A percentile compares a stretch with the other conserved stretches of the same genome.
Conservation (phyloP, 208 protist genomes). For the Trypanosomatidae sp. region DNA sequence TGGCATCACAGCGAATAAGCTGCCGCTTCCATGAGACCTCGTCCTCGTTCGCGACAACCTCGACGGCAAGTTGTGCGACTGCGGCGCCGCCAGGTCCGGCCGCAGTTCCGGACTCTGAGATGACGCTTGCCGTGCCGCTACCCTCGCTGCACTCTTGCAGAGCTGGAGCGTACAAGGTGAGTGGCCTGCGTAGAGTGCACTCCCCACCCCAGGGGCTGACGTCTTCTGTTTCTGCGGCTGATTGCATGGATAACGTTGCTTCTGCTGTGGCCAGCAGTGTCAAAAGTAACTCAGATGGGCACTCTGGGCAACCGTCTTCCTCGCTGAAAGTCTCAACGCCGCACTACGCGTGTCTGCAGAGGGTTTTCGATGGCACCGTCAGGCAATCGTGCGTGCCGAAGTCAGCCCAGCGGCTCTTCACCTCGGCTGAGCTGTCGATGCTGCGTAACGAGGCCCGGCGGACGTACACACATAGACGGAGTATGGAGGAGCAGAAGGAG, state of each 20-base stretch:
- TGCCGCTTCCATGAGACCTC: background rate
- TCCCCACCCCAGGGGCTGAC: background rate
- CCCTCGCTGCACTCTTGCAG: background rate
- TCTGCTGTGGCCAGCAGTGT: background rate
- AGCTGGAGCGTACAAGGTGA: constrained; percentile 4
- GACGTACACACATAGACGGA: constrained; percentile 7
- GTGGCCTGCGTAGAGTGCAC: background rate
- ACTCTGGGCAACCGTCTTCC: background rate
- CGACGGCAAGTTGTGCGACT: background rate
- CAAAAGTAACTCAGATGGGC: background rate
- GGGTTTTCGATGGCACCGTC: background rate
- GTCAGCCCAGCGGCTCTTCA: constrained; percentile 19
- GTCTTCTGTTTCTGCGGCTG: background rate
- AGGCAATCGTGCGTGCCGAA: constrained; percentile 3
- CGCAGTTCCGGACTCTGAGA: background rate
- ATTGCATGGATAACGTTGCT: background rate
- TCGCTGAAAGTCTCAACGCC: background rate
- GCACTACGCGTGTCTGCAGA: constrained; percentile 5
- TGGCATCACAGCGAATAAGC: background rate
- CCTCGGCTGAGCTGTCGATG: constrained; percentile 8
- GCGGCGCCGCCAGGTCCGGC: background rate
- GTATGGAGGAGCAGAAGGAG: constrained; percentile 16
- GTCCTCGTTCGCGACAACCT: background rate
- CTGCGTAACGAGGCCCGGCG: constrained; percentile 18
- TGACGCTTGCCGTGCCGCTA: background rate